Evolutionary conservation across 1,284 basidiomycete genomes (phyloP).

Genomic region (Hortiboletus rubellus): DNA sequence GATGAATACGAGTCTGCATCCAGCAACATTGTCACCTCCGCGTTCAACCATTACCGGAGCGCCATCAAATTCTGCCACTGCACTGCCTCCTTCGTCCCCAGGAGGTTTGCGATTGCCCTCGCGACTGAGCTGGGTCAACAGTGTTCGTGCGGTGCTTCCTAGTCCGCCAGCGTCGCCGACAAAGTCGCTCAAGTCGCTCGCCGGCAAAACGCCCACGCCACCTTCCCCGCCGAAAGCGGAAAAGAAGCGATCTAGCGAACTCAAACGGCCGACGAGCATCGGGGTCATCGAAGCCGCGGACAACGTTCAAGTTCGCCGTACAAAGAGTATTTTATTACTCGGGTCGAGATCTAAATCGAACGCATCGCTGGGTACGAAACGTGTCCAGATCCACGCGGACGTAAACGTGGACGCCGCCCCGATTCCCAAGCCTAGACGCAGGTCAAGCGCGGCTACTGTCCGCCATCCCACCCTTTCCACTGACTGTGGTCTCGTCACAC

Average conservation of each 20-base stretch:
- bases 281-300: slow-evolving; percentile 35
- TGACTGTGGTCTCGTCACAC: not conserved
- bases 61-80: slow-evolving; percentile 7
- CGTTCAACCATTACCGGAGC: slow-evolving; percentile 10
- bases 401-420: slow-evolving; percentile 12
- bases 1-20: slow-evolving; percentile 4
- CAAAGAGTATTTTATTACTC: slow-evolving; percentile 35
- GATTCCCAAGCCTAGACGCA: slow-evolving; percentile 26
- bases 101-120: slow-evolving; percentile 34
- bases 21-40: slow-evolving; percentile 6
- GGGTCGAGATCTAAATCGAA: slow-evolving; percentile 33
- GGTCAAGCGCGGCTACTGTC: slow-evolving; percentile 27
- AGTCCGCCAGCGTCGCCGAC: slow-evolving; percentile 35
- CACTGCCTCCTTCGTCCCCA: slow-evolving; percentile 29
- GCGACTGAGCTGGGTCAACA: slow-evolving; percentile 33
- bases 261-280: slow-evolving; percentile 31
- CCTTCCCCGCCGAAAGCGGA: slow-evolving; percentile 14
- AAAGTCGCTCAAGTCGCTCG: slow-evolving; percentile 12
- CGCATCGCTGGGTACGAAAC: slow-evolving; percentile 27
- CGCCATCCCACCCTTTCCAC: slow-evolving; percentile 3
- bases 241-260: slow-evolving; percentile 6
- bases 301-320: slow-evolving; percentile 25
- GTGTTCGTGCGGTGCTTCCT: slow-evolving; percentile 29
- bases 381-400: slow-evolving; percentile 33
- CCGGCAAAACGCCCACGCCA: slow-evolving; percentile 5